phyloP scores from a whole-genome alignment of 1,139 yeast genomes.

The Yamadazyma buinensis region DNA sequence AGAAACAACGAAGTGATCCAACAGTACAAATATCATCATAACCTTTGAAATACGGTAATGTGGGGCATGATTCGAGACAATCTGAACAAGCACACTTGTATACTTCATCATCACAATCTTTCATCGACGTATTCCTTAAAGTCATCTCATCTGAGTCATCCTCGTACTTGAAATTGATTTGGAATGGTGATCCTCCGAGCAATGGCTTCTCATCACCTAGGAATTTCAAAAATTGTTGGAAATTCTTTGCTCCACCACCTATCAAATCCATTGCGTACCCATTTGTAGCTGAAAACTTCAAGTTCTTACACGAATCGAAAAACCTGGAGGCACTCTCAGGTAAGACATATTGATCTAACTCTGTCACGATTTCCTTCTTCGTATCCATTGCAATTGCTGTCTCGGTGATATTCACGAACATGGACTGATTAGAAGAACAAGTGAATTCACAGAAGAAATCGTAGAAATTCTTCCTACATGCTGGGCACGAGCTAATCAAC shows the following conservation, averaged over 20 bases:
- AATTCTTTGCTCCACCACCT: constrained; percentile 91
- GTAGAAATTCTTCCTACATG: constrained; percentile 82
- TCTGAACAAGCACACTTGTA: constrained; percentile 90
- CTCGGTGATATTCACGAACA: constrained; percentile 64
- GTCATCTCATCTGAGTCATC: constrained; percentile 17
- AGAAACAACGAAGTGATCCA: constrained; percentile 68
- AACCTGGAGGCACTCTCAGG: constrained; percentile 58
- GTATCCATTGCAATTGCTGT: constrained; percentile 49
- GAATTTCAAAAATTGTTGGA: constrained; percentile 71
- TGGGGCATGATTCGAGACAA: constrained; percentile 79
- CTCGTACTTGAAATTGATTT: constrained; percentile 69
- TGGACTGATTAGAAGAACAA: constrained; percentile 81
- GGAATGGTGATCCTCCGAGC: constrained; percentile 94
- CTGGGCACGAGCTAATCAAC: constrained; percentile 88
- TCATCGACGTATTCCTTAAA: constrained; percentile 30
- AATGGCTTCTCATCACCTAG: constrained; percentile 92
- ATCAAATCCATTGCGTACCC: constrained; percentile 96
- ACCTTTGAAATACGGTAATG: constrained; percentile 42
- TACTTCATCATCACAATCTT: constrained; percentile 59
- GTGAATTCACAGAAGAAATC: constrained; percentile 86
- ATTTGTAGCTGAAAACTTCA: constrained; percentile 91
- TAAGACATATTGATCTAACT: constrained; percentile 61
- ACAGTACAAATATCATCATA: constrained; percentile 45
- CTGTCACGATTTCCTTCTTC: constrained; percentile 63
- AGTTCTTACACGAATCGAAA: constrained; percentile 81